Conservation (phyloP, 805 yeast genomes). For the Lipomyces lipofer region DNA sequence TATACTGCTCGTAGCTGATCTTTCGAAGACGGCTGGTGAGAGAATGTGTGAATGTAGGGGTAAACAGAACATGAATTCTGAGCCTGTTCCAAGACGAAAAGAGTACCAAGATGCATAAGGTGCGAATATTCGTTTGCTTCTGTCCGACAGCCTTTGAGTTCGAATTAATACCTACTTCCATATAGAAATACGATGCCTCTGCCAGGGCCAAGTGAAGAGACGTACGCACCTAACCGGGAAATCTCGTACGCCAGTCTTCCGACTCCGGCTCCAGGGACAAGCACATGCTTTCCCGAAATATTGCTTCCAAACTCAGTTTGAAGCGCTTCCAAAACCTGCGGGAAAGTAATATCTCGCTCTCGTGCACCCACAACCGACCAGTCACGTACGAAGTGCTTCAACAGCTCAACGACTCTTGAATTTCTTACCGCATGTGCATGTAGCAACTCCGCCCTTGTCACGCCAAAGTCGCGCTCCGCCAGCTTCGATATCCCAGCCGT, state of each 20-base stretch:
- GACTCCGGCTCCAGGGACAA: conserved; percentile 87
- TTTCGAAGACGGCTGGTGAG: conserved; percentile 54
- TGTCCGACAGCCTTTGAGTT: conserved; percentile 47
- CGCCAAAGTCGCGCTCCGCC: conserved; percentile 42
- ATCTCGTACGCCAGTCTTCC: conserved; percentile 72
- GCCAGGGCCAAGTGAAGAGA: too few relatives aligned
- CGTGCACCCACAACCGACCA: conserved; percentile 57
- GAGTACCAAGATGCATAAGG: conserved; percentile 64
- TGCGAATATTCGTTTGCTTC: conserved; percentile 77
- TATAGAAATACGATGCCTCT: too few relatives aligned
- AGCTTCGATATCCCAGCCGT: conserved; percentile 48
- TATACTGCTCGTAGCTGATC: conserved; percentile 54
- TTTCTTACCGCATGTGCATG: conserved; percentile 39
- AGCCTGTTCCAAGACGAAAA: conserved; percentile 34
- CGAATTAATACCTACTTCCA: background rate
- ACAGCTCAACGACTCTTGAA: conserved; percentile 41
- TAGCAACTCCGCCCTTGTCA: conserved; percentile 49
- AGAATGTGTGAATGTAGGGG: conserved; percentile 60
- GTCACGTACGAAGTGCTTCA: conserved; percentile 78
- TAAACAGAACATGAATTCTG: conserved; percentile 32
- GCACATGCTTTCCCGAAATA: conserved; percentile 42
- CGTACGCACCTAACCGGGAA: conserved; percentile 22
- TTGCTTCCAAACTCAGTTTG: conserved; percentile 37
- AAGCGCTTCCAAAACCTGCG: conserved; percentile 53
- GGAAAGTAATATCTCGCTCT: conserved; percentile 56